phyloP scores from a whole-genome alignment of 129 eudicot genomes.

The Chrysanthemum seticuspe region DNA sequence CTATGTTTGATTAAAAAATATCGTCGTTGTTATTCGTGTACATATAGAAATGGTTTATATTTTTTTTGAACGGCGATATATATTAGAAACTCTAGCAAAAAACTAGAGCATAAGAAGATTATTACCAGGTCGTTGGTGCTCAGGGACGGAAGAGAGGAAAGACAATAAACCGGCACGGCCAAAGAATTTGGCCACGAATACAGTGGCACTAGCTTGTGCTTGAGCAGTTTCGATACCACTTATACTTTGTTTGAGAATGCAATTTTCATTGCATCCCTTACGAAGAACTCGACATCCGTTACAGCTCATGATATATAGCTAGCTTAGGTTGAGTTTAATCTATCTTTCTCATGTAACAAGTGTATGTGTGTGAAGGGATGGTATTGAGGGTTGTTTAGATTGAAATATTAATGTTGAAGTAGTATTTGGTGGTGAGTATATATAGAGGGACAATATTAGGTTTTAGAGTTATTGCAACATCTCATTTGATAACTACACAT shows the following conservation, averaged over 20 bases:
- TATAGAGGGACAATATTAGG: no score
- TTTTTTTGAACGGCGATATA: no score
- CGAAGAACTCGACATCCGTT: constrained; percentile 83
- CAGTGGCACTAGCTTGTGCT: constrained; percentile 70
- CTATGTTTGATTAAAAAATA: no score
- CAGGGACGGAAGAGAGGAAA: constrained; percentile 38
- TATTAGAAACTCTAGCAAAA: no score
- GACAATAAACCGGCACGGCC: constrained; percentile 42
- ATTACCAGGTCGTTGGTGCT: constrained; percentile 38
- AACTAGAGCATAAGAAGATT: no score
- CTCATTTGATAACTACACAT: no score
- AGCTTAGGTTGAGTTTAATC: neutral
- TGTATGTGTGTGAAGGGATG: neutral
- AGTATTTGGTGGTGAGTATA: no score
- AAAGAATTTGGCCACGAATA: constrained; percentile 40
- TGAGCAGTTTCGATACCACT: constrained; percentile 48
- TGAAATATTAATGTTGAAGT: no score
- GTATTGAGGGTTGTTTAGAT: neutral
- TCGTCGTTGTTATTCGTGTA: no score
- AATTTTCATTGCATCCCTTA: constrained; percentile 75
- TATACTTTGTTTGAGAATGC: constrained; percentile 66
- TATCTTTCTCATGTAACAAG: neutral
- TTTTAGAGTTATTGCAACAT: no score
- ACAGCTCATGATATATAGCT: constrained; percentile 50
- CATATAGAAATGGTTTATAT: no score